Percentiles rank a stretch among this genome's conserved stretches.
Evolutionary conservation across 75 land plant species (phyloP).

Genomic region (Pinus tabuliformis): DNA sequence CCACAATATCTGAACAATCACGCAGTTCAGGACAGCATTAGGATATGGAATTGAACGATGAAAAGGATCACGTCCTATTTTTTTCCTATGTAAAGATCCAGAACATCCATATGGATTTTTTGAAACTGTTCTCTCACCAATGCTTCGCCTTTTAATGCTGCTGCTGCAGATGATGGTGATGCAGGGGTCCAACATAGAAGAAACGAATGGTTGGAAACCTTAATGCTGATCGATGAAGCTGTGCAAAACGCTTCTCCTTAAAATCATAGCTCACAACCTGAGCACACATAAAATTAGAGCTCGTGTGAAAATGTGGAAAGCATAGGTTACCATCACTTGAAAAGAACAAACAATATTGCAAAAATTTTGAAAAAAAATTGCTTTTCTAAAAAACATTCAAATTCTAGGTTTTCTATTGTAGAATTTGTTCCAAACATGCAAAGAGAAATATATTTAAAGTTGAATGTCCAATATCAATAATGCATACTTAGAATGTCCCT

Average conservation of each 20-base stretch:
- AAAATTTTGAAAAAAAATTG: too few species aligned
- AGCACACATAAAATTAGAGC: neutral
- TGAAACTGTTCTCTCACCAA: constrained; percentile 70
- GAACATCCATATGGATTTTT: constrained; percentile 86
- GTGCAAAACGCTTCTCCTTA: constrained; percentile 78
- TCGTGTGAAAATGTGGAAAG: neutral
- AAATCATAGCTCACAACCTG: constrained; percentile 98
- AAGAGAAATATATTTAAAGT: neutral
- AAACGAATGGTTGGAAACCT: constrained; percentile 79
- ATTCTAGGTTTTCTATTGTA: neutral
- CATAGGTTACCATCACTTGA: neutral
- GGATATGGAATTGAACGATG: constrained; percentile 82
- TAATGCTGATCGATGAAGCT: constrained; percentile 80
- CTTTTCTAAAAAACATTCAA: neutral
- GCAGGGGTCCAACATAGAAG: constrained; percentile 79
- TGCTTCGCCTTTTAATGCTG: constrained; percentile 80
- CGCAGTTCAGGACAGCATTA: constrained; percentile 83
- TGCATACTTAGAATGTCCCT: neutral
- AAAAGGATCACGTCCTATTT: constrained; percentile 81
- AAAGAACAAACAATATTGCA: neutral
- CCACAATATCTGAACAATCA: constrained; percentile 85
- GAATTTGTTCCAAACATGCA: neutral
- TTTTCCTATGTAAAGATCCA: constrained; percentile 64
- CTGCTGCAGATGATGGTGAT: constrained; percentile 52
- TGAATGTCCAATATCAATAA: too few species aligned